Evolutionary conservation across 495 filamentous ascomycete species (phyloP), one percentile per base, ranked within the genome.

Genomic region (Parathielavia hyrcaniae): DNA sequence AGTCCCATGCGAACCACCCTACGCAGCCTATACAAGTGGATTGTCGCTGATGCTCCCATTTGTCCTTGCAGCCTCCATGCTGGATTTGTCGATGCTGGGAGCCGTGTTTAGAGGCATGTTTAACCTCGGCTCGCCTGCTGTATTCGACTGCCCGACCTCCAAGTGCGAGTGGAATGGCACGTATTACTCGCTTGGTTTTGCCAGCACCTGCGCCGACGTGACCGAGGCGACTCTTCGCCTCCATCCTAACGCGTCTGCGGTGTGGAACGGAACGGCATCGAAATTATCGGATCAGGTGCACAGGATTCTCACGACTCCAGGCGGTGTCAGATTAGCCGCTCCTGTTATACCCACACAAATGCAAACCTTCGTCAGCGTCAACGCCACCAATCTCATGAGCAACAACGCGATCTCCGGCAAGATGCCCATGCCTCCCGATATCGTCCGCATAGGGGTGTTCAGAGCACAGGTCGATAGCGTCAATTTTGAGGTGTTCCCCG

Each of bases 51-150:
- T 26, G 11, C 11, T 52, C 5, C 20, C 20, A 14, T 47, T 39
- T 3, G 16, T 5, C 8, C 10, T 50, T 19, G 19, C 35, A 52
- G 51, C 22, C 1, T 44, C 47, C 14, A 56, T 47, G 12, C n/a
- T 38, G 17, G 60, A 62, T 23, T 17, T 17, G 16, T 13, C 43
- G 20, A 62, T 62, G 55, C 60, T 58, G 13, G 60, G 60, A 2
- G 60, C 60, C 16, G 48, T 62, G 1, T 62, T 36, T 19, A 14
- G 60, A n/a, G 60, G 60, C 4, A 16, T 62, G 11, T 62, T 43
- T 41, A 30, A 55, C 1, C 60, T 62, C 17, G 55, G 39, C 14
- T 35, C 50, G 8, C 20, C 60, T 4, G 12, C 49, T 10, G 47
- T 50, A 1, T 58, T 62, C 50, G 35, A 58, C 41, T 62, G 60